Conservation (phyloP, 306 rosid species). For the Betula pendula region DNA sequence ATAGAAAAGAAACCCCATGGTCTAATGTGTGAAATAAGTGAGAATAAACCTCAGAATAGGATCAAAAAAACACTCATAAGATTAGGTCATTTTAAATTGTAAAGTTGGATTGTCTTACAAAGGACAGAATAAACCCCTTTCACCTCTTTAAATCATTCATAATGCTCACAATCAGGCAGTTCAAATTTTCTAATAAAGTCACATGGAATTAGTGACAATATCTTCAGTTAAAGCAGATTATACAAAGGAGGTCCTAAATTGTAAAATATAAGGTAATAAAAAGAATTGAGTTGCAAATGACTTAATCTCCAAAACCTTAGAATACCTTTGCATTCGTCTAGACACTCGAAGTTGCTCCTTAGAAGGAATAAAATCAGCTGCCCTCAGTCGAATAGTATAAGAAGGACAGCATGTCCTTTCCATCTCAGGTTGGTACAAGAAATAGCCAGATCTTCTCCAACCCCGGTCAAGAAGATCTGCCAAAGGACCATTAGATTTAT, state of each 20-base stretch:
- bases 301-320: conserved; percentile 3
- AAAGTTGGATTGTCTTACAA: not conserved
- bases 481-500: conserved; percentile 17
- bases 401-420: conserved; percentile 93
- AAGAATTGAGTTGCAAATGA: not conserved
- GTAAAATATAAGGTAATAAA: not conserved
- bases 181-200: too few relatives aligned
- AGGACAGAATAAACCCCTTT: not conserved
- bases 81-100: not conserved
- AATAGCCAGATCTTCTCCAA: conserved; percentile 93
- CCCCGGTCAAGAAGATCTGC: conserved; percentile 91
- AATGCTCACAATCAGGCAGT: not conserved
- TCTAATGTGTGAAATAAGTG: not conserved
- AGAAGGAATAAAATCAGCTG: conserved; percentile 64
- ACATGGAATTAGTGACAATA: too few relatives aligned
- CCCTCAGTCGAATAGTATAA: conserved; percentile 83
- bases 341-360: conserved; percentile 81
- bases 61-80: not conserved
- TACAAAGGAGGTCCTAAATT: not conserved
- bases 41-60: not conserved
- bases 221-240: too few relatives aligned
- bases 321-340: conserved; percentile 78
- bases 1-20: conserved; percentile 1
- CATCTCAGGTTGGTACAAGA: conserved; percentile 91
- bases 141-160: not conserved